Base-by-base conservation (phyloP, 768 basidiomycete genomes). In the Butyriboletus loyo region DNA sequence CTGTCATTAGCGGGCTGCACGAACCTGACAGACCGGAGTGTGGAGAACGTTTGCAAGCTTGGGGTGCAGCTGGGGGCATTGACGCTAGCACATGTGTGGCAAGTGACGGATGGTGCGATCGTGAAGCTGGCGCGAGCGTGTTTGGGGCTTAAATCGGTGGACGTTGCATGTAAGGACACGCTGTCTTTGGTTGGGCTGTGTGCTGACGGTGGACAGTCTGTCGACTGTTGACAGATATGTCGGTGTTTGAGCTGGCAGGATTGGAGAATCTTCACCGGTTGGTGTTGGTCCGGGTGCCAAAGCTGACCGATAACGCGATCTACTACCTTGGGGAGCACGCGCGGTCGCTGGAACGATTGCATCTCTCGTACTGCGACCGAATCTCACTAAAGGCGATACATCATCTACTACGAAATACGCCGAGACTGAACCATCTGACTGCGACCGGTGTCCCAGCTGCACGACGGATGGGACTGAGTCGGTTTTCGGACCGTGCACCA, bases 281-380 rank as follows among this genome's bases (percentile, higher is more conserved):
- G 40, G 87, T 87, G 58, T 75, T 94, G 46, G 87, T 91, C 34
- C 84, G 91, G 35, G 84, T 95, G 5, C 81, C 83, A 35, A 86
- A 86, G 62, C 68, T 96, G 56, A 96, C 93, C 15, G 93, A 95
- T 70, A 83, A 89, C 62, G 89, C 85, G 6, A 73, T 95, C 42
- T 84, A 84, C 69, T 77, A 87, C 22, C 78, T 96, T 9, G 88
- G 85, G 14, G 88, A 91, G 60, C 83, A 91, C 69, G 81, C 76
- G 32, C 73, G 65, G 28, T 75, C 75, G 31, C 74, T 97, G 59
- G 89, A 93, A 63, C 82, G 91, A 24, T 76, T 96, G 43, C 87
- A 97, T 63, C 71, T 98, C 34, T 89, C 89, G 27, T 91, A 92
- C 66, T 98, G 94, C 72, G 85, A 87, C 60, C 78, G 83, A 50